Percentiles rank a stretch among this genome's conserved stretches.
These are phyloP conservation scores for Martiniozyma abietophila DNA, from an alignment of 805 yeast genomes.

Conservation along the genomic window DNA sequence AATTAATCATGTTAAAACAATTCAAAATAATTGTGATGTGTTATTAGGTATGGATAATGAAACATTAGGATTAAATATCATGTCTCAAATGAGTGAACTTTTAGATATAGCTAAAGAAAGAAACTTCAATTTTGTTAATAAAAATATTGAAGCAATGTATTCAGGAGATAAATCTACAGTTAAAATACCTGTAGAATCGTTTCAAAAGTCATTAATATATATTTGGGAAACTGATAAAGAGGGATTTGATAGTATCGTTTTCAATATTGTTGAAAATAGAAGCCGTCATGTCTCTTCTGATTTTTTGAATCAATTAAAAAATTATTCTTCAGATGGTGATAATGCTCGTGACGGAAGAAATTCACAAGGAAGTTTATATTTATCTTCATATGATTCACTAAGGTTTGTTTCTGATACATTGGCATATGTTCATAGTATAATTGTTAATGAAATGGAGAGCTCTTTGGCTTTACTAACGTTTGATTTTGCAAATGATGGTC, in stretches of 20 bases:
- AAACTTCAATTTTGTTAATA: slow-evolving; percentile 33
- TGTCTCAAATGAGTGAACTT: slow-evolving; percentile 45
- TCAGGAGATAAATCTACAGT: slow-evolving; percentile 5
- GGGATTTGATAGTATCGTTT: slow-evolving; percentile 49
- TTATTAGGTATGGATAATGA: slow-evolving; percentile 64
- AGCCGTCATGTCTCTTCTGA: slow-evolving; percentile 57
- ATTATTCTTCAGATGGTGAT: slow-evolving; percentile 20
- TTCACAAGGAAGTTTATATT: slow-evolving; percentile 29
- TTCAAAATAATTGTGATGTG: slow-evolving; percentile 60
- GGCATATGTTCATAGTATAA: slow-evolving; percentile 78
- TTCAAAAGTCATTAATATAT: slow-evolving; percentile 26
- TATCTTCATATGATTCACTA: slow-evolving; percentile 70
- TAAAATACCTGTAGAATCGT: slow-evolving; percentile 6
- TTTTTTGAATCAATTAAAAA: slow-evolving; percentile 48
- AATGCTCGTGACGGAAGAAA: slow-evolving; percentile 28
- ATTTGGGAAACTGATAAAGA: slow-evolving; percentile 31
- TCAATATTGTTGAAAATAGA: slow-evolving; percentile 59
- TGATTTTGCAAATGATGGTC: slow-evolving; percentile 15
- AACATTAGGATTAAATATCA: slow-evolving; percentile 53
- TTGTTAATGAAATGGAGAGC: slow-evolving; percentile 81
- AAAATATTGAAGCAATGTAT: slow-evolving; percentile 22
- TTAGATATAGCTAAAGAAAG: slow-evolving; percentile 47
- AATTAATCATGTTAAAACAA: slow-evolving; percentile 50
- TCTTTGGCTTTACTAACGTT: slow-evolving; percentile 51
- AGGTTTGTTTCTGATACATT: slow-evolving; percentile 79